A percentile compares a stretch with the other conserved stretches of the same genome.
These are phyloP conservation scores for Fusarium mexicanum DNA, from an alignment of 2,329 filamentous ascomycete species.

Conservation along the genomic window DNA sequence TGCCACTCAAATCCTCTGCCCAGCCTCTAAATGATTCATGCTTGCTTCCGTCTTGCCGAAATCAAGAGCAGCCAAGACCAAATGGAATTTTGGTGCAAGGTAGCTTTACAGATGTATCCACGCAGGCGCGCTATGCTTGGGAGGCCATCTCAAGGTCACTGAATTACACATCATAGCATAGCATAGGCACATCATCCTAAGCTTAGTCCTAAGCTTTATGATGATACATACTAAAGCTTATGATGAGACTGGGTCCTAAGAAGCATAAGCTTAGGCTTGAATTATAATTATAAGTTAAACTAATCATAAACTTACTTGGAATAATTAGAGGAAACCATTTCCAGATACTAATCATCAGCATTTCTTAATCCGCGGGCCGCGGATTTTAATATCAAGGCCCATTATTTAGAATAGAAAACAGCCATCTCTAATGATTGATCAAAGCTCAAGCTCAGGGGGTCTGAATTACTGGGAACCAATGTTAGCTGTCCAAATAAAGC, in stretches of 20 bases:
- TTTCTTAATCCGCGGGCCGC: not conserved
- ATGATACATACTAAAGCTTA: not conserved
- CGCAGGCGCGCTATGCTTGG: not conserved
- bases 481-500: constrained; percentile 14
- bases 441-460: constrained; percentile 26
- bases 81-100: not conserved
- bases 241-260: not conserved
- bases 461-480: constrained; percentile 25
- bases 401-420: not conserved
- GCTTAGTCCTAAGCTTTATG: not conserved
- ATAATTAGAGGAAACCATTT: not conserved
- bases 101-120: not conserved
- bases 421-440: not conserved
- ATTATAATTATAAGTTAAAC: not conserved
- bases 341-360: not conserved
- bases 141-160: too few relatives aligned
- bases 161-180: too few relatives aligned
- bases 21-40: constrained; percentile 2
- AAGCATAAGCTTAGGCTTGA: not conserved
- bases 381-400: not conserved
- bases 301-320: not conserved
- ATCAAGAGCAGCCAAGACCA: not conserved
- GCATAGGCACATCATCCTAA: not conserved
- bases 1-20: not conserved
- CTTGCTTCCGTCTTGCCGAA: constrained; percentile 4